These are phyloP conservation scores for Galeopsis tetrahit DNA, from an alignment of 257 asterid species.

Conservation along the genomic window DNA sequence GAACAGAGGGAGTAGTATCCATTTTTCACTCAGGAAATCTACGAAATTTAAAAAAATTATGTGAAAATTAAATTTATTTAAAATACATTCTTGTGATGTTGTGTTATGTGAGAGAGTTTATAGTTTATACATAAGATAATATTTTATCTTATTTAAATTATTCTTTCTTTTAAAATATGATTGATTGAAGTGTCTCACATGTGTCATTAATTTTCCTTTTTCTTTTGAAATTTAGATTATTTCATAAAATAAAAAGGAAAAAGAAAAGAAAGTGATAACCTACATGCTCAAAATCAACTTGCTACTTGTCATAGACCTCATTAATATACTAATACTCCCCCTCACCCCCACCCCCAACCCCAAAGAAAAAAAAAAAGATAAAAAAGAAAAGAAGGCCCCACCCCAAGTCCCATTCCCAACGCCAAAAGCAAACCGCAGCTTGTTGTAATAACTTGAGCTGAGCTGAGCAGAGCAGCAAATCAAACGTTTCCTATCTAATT, in stretches of 20 bases:
- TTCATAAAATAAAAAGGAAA: not conserved
- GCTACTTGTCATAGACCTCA: not conserved
- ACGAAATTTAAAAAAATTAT: too few species aligned
- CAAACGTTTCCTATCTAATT: slow-evolving; percentile 35
- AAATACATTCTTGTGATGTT: too few species aligned
- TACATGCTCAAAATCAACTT: slow-evolving; percentile 19
- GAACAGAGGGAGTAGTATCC: too few species aligned
- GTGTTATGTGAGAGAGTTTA: too few species aligned
- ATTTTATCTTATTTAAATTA: too few species aligned
- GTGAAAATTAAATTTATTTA: too few species aligned
- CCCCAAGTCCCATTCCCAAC: slow-evolving; percentile 34
- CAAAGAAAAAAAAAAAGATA: not conserved
- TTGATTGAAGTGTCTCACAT: too few species aligned
- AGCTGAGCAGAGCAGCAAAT: slow-evolving; percentile 30
- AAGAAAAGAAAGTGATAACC: not conserved
- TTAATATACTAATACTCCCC: slow-evolving; percentile 12
- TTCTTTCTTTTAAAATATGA: too few species aligned
- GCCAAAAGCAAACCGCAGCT: slow-evolving; percentile 33
- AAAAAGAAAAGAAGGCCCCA: slow-evolving; percentile 19
- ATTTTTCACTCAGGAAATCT: too few species aligned
- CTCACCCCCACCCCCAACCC: not conserved
- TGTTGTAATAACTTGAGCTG: slow-evolving; percentile 32
- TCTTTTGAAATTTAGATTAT: not conserved
- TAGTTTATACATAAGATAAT: too few species aligned
- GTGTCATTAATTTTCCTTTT: too few species aligned